These are phyloP conservation scores for Delonix regia DNA, from an alignment of 306 rosid genomes.

Conservation along the genomic window DNA sequence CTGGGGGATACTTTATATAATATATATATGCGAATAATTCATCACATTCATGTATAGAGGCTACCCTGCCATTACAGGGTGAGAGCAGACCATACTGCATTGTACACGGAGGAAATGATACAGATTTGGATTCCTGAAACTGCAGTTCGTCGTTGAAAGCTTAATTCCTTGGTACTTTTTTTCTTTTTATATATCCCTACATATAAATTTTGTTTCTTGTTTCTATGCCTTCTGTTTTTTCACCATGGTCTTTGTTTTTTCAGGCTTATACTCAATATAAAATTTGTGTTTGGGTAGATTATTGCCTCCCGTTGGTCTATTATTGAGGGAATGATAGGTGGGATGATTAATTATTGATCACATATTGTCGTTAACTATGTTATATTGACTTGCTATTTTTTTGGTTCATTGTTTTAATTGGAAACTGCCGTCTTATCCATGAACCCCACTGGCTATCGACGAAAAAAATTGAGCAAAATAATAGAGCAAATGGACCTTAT, in stretches of 20 bases:
- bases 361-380: conserved; percentile 15
- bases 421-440: neutral
- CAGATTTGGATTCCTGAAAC: conserved; percentile 51
- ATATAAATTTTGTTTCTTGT: conserved; percentile 10
- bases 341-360: neutral
- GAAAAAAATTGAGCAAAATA: neutral
- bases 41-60: conserved; percentile 84
- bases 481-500: neutral
- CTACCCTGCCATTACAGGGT: conserved; percentile 84
- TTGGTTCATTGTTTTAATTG: neutral
- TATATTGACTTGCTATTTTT: neutral
- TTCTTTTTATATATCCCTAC: conserved; percentile 27
- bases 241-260: conserved; percentile 26
- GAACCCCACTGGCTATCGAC: neutral
- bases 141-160: conserved; percentile 47
- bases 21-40: conserved; percentile 59
- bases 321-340: conserved; percentile 17
- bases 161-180: conserved; percentile 44
- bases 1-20: conserved; percentile 45
- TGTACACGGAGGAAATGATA: conserved; percentile 56
- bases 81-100: conserved; percentile 56
- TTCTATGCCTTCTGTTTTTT: neutral
- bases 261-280: neutral
- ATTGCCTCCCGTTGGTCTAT: neutral
- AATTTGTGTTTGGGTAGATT: conserved; percentile 30